Percentiles rank a stretch among this genome's conserved stretches.
These are phyloP conservation scores for Fraxinus velutina DNA, from an alignment of 305 asterid species.

Conservation along the genomic window DNA sequence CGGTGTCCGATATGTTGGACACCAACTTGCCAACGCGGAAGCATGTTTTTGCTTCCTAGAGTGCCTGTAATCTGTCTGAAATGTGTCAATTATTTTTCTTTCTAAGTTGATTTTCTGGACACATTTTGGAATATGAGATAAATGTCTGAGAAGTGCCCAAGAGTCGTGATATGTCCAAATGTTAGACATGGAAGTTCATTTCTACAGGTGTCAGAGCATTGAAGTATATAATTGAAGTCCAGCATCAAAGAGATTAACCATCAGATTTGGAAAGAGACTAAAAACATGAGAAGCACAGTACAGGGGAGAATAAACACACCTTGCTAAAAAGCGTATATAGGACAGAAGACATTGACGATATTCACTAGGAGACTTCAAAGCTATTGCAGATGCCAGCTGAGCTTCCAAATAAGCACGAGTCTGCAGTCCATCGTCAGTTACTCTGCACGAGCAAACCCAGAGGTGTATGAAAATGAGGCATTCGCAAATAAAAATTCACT, in stretches of 20 bases:
- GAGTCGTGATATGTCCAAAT: not conserved
- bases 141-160: not conserved
- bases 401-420: constrained; percentile 96
- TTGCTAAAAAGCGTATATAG: constrained; percentile 75
- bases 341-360: constrained; percentile 88
- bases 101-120: not conserved
- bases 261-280: not conserved
- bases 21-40: not conserved
- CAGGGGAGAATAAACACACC: constrained; percentile 46
- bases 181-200: not conserved
- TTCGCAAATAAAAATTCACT: constrained; percentile 4
- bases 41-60: not conserved
- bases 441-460: constrained; percentile 49
- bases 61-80: not conserved
- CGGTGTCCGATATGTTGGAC: not conserved
- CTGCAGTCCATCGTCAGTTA: constrained; percentile 85
- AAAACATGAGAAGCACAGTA: not conserved
- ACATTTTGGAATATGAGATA: not conserved
- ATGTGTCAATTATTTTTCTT: not conserved
- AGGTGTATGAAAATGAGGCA: constrained; percentile 1
- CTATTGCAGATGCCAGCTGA: constrained; percentile 83
- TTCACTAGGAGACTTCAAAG: constrained; percentile 77
- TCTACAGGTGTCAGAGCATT: not conserved
- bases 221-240: not conserved
- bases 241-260: not conserved